These are phyloP conservation scores for Linderina pennispora DNA, from an alignment of 192 early-diverging fungal species.

Conservation along the genomic window DNA sequence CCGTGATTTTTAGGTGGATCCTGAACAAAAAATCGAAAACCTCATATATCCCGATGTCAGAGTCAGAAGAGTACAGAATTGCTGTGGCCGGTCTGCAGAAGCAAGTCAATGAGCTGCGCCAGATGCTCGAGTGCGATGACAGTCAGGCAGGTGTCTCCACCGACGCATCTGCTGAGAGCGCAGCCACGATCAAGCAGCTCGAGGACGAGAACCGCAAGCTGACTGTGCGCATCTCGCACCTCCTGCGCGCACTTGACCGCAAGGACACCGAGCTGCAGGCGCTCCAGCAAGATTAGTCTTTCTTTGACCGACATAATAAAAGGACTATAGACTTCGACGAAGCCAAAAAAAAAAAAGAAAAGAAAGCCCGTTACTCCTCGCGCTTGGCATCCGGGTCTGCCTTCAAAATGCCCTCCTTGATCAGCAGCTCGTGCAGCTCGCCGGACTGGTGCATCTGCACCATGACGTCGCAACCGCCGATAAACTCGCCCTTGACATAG, in stretches of 20 bases:
- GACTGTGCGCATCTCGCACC: constrained; percentile 22
- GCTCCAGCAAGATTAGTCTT: constrained; percentile 1
- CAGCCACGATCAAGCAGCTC: not conserved
- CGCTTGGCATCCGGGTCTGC: constrained; percentile 15
- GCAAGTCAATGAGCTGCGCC: constrained; percentile 32
- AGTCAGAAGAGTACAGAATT: not conserved
- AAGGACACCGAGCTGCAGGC: constrained; percentile 14
- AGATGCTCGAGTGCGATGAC: constrained; percentile 8
- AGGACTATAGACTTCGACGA: not conserved
- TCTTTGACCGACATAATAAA: not conserved
- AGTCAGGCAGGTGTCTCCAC: not conserved
- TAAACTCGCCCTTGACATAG: constrained; percentile 92
- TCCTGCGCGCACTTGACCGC: constrained; percentile 30
- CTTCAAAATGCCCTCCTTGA: constrained; percentile 64
- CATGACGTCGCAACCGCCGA: constrained; percentile 93
- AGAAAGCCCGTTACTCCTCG: constrained; percentile 10
- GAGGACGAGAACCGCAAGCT: constrained; percentile 21
- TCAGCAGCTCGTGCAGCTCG: constrained; percentile 74
- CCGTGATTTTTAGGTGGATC: too few relatives aligned
- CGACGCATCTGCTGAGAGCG: not conserved
- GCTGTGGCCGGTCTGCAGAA: constrained; percentile 24
- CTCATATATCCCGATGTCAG: constrained; percentile 1
- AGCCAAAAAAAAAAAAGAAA: not conserved
- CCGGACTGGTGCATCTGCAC: constrained; percentile 84
- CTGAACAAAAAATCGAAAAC: too few relatives aligned